phyloP scores from a whole-genome alignment of 345 rosid species.

The Rubroshorea leprosula region DNA sequence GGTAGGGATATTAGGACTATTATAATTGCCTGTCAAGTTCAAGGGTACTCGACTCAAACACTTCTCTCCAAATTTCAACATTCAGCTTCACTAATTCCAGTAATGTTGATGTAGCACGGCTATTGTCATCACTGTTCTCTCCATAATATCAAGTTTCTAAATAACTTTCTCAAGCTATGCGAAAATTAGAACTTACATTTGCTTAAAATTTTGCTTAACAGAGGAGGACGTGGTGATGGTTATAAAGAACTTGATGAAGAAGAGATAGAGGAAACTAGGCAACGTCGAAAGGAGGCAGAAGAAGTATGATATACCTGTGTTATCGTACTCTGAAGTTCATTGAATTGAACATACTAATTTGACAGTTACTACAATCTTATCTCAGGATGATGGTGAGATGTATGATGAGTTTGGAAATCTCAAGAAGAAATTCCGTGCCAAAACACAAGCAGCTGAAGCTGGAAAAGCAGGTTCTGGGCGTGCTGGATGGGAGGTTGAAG shows the following conservation, averaged over 20 bases:
- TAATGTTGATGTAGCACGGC: too few relatives aligned
- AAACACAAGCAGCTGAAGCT: constrained; percentile 68
- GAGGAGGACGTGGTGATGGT: constrained; percentile 99
- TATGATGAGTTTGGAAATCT: constrained; percentile 99
- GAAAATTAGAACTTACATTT: too few relatives aligned
- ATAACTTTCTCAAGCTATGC: too few relatives aligned
- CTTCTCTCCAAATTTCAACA: too few relatives aligned
- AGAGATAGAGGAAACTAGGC: constrained; percentile 91
- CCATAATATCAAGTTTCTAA: too few relatives aligned
- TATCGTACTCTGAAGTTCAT: constrained; percentile 13
- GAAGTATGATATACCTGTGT: constrained; percentile 44
- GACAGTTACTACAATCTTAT: constrained; percentile 11
- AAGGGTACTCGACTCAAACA: too few relatives aligned
- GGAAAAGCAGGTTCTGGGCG: constrained; percentile 80
- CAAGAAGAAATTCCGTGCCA: constrained; percentile 91
- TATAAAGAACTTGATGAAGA: constrained; percentile 99
- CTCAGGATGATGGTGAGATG: constrained; percentile 95
- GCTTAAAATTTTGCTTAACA: constrained; percentile 16
- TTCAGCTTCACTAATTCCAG: too few relatives aligned
- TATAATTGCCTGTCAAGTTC: too few relatives aligned
- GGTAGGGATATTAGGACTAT: too few relatives aligned
- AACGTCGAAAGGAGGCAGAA: constrained; percentile 87
- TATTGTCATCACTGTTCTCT: too few relatives aligned
- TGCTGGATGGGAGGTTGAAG: constrained; percentile 98
- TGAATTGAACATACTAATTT: constrained; percentile 8